phyloP scores from a whole-genome alignment of 768 basidiomycete species.

The Zangia roseola region DNA sequence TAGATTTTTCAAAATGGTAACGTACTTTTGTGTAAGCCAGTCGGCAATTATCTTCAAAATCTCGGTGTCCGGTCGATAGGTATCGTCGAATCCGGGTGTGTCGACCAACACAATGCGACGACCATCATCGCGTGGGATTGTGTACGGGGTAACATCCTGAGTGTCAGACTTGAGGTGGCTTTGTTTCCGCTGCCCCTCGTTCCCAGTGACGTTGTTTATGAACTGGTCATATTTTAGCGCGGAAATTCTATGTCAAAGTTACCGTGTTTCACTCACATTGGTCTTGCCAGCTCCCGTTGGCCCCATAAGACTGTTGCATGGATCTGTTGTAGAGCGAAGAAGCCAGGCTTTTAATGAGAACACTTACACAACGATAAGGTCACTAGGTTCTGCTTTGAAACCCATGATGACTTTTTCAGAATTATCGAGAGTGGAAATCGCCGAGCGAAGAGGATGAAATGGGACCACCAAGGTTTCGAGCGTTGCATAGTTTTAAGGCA shows the following conservation, averaged over 20 bases:
- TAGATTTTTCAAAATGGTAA: not conserved
- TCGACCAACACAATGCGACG: constrained; percentile 16
- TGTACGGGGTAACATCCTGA: constrained; percentile 2
- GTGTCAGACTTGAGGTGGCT: constrained; percentile 13
- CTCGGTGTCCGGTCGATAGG: constrained; percentile 10
- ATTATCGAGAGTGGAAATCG: not conserved
- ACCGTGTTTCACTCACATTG: constrained; percentile 11
- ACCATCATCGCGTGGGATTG: not conserved
- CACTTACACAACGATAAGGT: constrained; percentile 17
- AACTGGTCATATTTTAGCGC: constrained; percentile 1
- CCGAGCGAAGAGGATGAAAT: not conserved
- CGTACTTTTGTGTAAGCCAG: constrained; percentile 20
- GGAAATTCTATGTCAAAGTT: not conserved
- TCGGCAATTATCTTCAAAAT: constrained; percentile 13
- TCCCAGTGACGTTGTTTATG: constrained; percentile 13
- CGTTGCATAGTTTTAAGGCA: not conserved
- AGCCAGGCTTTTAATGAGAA: no score
- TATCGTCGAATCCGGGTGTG: constrained; percentile 22
- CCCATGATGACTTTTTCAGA: not conserved
- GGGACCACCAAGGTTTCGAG: not conserved
- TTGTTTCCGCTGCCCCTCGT: not conserved
- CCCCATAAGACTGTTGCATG: constrained; percentile 18
- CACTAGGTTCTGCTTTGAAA: constrained; percentile 9
- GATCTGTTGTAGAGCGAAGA: not conserved
- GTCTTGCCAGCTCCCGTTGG: constrained; percentile 26